Base-by-base conservation (phyloP, 176 grass and related monocot genomes). In the Alloteropsis semialata region DNA sequence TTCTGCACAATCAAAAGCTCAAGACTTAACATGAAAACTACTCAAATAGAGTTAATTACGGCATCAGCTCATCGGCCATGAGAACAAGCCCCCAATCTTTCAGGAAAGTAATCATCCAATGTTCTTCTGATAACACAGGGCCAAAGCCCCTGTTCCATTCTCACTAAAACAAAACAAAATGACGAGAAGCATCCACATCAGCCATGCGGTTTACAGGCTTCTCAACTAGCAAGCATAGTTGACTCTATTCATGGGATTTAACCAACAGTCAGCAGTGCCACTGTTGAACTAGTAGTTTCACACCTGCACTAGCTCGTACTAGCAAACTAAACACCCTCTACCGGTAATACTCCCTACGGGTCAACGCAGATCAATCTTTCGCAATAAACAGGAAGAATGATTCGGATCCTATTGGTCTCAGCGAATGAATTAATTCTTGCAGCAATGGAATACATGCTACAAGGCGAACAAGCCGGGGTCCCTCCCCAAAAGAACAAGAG, bases 1-100 rank as follows among this genome's bases (percentile, higher is more conserved):
- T 90, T 82, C 78, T 90, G 57, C 73, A 29, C 2, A 8, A 37
- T 51, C n/a, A 27, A 42, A 48, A 30, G 37, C 2, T 72, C 11
- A 42, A 73, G 78, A 8, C 33, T 82, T 55, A 72, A 44, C 27
- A 77, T 2, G 21, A 55, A 17, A 56, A 24, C 0, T 41, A 67
- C 22, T 22, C 5, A 46, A 22, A 15, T 6, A 24, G 12, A 50
- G 14, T 10, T 0, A 16, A 53, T 22, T 65, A n/a, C 1, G 13
- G 34, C 4, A 18, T 33, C 2, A 17, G 6, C 6, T 17, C 0
- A 36, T 65, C 3, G 42, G 0, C 59, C 21, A 50, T 21, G 4
- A 49, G 12, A 48, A 22, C 6, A 21, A 56, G 14, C 2, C 10
- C 41, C 41, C 27, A 64, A 51, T 78, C 10, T n/a, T 46, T 46